These are phyloP conservation scores for Paratrypanosoma confusum DNA, from an alignment of 208 protist genomes.

Conservation along the genomic window DNA sequence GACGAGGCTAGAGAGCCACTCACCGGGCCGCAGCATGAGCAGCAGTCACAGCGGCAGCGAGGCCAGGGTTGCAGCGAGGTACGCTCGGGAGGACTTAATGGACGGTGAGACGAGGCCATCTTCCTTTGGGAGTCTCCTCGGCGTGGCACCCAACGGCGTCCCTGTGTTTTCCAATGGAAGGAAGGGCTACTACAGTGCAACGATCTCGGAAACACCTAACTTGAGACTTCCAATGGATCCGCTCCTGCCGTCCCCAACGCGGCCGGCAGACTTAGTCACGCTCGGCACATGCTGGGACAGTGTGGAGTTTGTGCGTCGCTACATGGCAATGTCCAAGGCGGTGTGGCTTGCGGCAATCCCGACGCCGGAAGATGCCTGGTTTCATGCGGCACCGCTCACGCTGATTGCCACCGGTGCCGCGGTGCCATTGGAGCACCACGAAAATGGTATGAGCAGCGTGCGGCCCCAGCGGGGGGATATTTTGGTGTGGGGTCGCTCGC, in stretches of 20 bases:
- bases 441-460: conserved; percentile 19
- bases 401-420: conserved; percentile 10
- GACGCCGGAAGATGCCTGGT: conserved; percentile 47
- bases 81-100: no score
- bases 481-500: conserved; percentile 40
- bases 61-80: no score
- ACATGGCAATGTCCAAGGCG: conserved; percentile 49
- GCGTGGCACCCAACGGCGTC: conserved; percentile 44
- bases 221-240: conserved; percentile 14
- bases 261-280: conserved; percentile 5
- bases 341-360: conserved; percentile 46
- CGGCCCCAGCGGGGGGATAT: conserved; percentile 33
- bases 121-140: conserved; percentile 46
- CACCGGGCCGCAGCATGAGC: no score
- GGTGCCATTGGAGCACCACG: conserved; percentile 16
- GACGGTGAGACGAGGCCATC: conserved; percentile 31
- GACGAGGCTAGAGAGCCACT: no score
- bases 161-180: conserved; percentile 67
- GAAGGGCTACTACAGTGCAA: conserved; percentile 38
- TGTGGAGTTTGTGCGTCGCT: conserved; percentile 63
- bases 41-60: no score
- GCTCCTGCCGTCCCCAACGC: conserved; percentile 14
- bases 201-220: conserved; percentile 21
- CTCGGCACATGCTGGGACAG: conserved; percentile 59
- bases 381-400: conserved; percentile 14